Evolutionary conservation across 2,329 filamentous ascomycete species (phyloP), one percentile per base, ranked within the genome.

Genomic region (Rhynchosporium secalis): DNA sequence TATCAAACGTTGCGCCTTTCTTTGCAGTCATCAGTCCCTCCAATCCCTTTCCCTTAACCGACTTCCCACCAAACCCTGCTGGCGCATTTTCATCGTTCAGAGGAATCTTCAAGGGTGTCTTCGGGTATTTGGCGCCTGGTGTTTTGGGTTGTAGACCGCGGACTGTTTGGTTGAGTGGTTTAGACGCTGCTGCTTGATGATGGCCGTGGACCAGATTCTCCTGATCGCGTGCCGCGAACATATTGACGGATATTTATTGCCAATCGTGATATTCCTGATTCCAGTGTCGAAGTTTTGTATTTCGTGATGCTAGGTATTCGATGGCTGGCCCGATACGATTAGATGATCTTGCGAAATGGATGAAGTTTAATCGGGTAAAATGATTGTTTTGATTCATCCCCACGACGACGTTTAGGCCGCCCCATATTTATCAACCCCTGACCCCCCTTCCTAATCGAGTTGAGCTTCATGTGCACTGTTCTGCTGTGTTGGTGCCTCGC

Each of bases 11-110:
- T 66, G 73, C 77, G 58, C 74, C 78, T 76, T 78, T 83, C 71
- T 85, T 86, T 55, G 76, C 76, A 28, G 80, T 79, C 72, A 84
- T 80, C 48, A 79, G 71, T 74, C 83, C 86, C 67, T 84, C 83
- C 67, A 83, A 82, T 55, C 81, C 83, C 64, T 82, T 85, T 40
- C 78, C 80, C 65, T 80, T 81, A 0, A 78, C 78, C 46, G 82
- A 82, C 75, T 88, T 92, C 31, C 79, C 84, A 33, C 79, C 84
- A 64, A 85, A 79, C 0, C 75, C 79, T 58, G 78, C 71, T 8
- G 84, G 80, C n/a, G 83, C 85, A 77, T 97, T 97, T 76, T 97
- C 94, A 71, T 97, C 91, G 69, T 96, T 91, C 65, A 91, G 81
- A 7, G 87, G 83, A 55, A 91, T 78, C 72, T 88, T 90, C 73